phyloP scores from a whole-genome alignment of 495 filamentous ascomycete species.

The Wilcoxina mikolae region DNA sequence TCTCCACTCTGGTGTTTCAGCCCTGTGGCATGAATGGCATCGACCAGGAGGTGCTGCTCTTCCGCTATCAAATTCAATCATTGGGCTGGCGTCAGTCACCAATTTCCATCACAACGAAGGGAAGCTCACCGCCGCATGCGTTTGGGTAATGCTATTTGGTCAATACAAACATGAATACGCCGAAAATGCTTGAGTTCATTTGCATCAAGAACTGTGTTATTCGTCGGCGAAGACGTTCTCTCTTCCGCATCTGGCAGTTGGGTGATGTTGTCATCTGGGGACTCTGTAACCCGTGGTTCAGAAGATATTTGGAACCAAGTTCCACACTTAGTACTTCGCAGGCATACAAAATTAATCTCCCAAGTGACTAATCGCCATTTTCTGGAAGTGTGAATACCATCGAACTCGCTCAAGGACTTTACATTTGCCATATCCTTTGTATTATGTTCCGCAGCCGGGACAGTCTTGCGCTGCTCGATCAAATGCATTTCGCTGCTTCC shows the following conservation, averaged over 20 bases:
- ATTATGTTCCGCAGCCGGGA: not conserved
- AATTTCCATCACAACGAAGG: too few relatives aligned
- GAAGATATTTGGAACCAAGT: not conserved
- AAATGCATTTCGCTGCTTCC: not conserved
- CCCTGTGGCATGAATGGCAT: constrained; percentile 95
- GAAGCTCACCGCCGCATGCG: too few relatives aligned
- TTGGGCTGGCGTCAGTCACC: too few relatives aligned
- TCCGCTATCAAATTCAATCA: too few relatives aligned
- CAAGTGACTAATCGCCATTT: too few relatives aligned
- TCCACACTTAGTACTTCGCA: not conserved
- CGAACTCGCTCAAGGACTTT: not conserved
- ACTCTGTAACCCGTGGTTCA: not conserved
- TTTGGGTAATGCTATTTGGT: too few relatives aligned
- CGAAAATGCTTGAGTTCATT: too few relatives aligned
- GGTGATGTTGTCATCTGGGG: not conserved
- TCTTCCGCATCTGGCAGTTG: too few relatives aligned
- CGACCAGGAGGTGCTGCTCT: constrained; percentile 90
- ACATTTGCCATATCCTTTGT: not conserved
- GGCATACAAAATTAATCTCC: not conserved
- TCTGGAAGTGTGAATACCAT: not conserved
- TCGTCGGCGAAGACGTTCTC: too few relatives aligned
- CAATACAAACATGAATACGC: too few relatives aligned
- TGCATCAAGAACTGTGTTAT: too few relatives aligned
- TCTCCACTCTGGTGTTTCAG: constrained; percentile 96
- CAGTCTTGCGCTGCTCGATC: not conserved